Percentiles rank a stretch among this genome's conserved stretches.
Evolutionary conservation across 805 yeast genomes (phyloP).

Genomic region (Kodamaea fukazawae): DNA sequence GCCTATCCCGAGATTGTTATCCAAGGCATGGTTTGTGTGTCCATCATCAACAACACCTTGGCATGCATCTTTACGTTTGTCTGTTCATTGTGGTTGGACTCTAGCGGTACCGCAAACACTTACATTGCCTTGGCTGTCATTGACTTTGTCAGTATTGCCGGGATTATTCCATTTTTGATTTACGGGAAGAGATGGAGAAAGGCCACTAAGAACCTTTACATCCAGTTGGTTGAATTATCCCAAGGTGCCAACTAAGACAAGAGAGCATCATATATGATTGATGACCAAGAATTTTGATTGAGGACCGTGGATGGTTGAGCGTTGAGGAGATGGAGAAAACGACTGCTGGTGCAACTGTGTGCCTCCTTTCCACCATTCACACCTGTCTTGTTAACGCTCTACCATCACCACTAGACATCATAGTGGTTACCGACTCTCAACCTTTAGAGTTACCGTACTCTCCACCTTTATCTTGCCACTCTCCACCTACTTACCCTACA

Average conservation of each 20-base stretch:
- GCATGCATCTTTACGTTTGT: constrained; percentile 39
- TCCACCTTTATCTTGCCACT: no score
- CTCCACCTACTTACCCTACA: no score
- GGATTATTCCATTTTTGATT: constrained; percentile 28
- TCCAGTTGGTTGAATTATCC: constrained; percentile 15
- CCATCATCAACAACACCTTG: constrained; percentile 36
- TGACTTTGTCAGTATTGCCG: constrained; percentile 32
- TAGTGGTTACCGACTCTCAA: no score
- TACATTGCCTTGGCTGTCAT: constrained; percentile 36
- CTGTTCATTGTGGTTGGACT: constrained; percentile 38
- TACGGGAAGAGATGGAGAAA: constrained; percentile 34
- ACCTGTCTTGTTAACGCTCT: no score
- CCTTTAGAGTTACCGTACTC: no score
- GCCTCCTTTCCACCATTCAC: no score
- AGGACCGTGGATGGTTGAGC: no score
- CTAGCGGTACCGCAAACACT: constrained; percentile 35
- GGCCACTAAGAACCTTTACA: constrained; percentile 24
- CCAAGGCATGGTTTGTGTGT: constrained; percentile 40
- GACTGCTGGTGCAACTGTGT: no score
- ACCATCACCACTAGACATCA: no score
- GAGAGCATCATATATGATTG: no score
- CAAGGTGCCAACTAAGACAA: constrained; percentile 10
- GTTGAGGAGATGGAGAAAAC: no score
- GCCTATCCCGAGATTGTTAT: constrained; percentile 41
- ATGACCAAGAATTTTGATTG: background rate